Conservation (phyloP, 371 early-diverging fungal species). For the Actinomortierella ambigua region DNA sequence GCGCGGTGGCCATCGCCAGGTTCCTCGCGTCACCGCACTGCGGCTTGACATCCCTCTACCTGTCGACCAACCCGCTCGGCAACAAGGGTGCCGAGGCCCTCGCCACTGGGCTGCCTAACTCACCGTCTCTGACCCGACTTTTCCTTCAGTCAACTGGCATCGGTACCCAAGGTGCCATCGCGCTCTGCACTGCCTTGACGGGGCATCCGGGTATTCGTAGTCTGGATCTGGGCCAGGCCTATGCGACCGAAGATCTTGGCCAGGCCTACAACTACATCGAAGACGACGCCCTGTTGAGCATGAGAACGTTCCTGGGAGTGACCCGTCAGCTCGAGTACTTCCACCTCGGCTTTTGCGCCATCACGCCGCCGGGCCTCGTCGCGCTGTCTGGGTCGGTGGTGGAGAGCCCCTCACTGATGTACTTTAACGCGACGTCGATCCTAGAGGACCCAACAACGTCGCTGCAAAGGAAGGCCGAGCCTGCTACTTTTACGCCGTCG, state of each 20-base stretch:
- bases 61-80: slow-evolving; percentile 12
- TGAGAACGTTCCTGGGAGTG: background rate
- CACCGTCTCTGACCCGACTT: slow-evolving; percentile 5
- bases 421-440: background rate
- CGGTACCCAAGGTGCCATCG: slow-evolving; percentile 3
- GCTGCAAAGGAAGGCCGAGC: too few relatives aligned
- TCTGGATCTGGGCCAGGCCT: slow-evolving; percentile 1
- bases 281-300: background rate
- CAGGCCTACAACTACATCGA: slow-evolving; percentile 8
- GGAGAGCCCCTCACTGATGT: background rate
- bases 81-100: slow-evolving; percentile 10
- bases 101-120: slow-evolving; percentile 1
- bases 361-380: slow-evolving; percentile 1
- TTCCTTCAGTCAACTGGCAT: slow-evolving; percentile 2
- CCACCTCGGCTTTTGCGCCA: slow-evolving; percentile 3
- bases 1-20: slow-evolving; percentile 6
- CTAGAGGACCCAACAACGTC: background rate
- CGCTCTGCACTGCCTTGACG: background rate
- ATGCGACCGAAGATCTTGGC: background rate
- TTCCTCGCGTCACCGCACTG: slow-evolving; percentile 6
- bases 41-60: slow-evolving; percentile 10
- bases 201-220: slow-evolving; percentile 4
- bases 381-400: background rate
- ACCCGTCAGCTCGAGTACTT: slow-evolving; percentile 7
- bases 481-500: background rate